Percentiles rank a stretch among this genome's conserved stretches.
Evolutionary conservation across 2,329 filamentous ascomycete genomes (phyloP).

Genomic region (Parastagonospora nodorum): DNA sequence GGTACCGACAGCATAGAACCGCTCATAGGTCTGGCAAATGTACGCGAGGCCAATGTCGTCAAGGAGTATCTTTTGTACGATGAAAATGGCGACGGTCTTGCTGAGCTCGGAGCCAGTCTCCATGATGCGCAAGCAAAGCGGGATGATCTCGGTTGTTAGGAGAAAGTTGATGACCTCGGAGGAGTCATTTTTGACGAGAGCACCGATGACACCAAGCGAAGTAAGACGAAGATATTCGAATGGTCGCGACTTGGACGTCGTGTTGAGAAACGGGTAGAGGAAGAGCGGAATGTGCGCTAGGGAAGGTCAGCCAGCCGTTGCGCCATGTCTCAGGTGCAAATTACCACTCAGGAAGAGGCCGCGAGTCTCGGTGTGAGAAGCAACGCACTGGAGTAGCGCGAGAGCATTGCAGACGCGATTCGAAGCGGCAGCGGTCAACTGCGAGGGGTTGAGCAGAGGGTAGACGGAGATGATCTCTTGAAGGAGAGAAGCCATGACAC

Average conservation of each 20-base stretch:
- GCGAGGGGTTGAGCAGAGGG: slow-evolving; percentile 91
- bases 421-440: slow-evolving; percentile 94
- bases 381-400: slow-evolving; percentile 93
- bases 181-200: slow-evolving; percentile 97
- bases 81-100: slow-evolving; percentile 99
- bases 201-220: slow-evolving; percentile 93
- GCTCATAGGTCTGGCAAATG: slow-evolving; percentile 97
- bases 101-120: slow-evolving; percentile 97
- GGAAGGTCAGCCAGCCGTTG: slow-evolving; percentile 16
- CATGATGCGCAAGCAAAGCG: slow-evolving; percentile 97
- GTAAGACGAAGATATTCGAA: slow-evolving; percentile 98
- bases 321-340: not conserved
- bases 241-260: slow-evolving; percentile 94
- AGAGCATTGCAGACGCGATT: slow-evolving; percentile 98
- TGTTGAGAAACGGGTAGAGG: slow-evolving; percentile 97
- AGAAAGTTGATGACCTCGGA: slow-evolving; percentile 99
- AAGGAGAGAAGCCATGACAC: slow-evolving; percentile 95
- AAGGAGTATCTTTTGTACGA: slow-evolving; percentile 97
- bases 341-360: slow-evolving; percentile 90
- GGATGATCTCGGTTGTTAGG: slow-evolving; percentile 97
- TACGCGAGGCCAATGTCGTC: slow-evolving; percentile 97
- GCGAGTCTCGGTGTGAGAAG: slow-evolving; percentile 94
- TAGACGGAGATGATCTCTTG: slow-evolving; percentile 99
- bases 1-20: slow-evolving; percentile 97
- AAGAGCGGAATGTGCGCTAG: slow-evolving; percentile 95